Conservation (phyloP, 495 filamentous ascomycete genomes). For the Articulospora tetracladia region DNA sequence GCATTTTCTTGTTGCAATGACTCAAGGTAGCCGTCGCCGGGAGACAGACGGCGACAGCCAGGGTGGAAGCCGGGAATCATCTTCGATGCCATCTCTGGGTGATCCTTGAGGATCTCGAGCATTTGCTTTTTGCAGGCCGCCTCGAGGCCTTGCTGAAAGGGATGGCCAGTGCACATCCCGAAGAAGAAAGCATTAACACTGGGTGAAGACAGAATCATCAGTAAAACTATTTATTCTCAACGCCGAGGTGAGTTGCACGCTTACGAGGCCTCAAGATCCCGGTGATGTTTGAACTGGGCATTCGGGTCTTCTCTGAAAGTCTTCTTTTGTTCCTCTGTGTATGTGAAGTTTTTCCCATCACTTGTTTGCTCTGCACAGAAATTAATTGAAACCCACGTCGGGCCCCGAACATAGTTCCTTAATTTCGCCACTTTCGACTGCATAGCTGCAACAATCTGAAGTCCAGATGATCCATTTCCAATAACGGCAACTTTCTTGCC, state of each 20-base stretch:
- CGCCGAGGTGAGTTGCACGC: neutral
- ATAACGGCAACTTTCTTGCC: conserved; percentile 42
- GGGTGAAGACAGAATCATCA: no score
- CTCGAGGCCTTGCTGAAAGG: neutral
- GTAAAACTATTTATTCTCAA: conserved; percentile 10
- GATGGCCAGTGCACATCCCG: neutral
- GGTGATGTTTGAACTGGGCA: conserved; percentile 32
- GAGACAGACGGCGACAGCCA: conserved; percentile 64
- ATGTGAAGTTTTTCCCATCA: neutral
- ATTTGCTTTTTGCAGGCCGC: neutral
- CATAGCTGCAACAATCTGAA: conserved; percentile 42
- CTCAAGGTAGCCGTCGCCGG: conserved; percentile 68
- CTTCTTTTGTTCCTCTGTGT: conserved; percentile 36
- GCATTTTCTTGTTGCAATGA: conserved; percentile 60
- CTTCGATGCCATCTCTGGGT: neutral
- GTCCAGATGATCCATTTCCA: conserved; percentile 52
- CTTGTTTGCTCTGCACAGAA: conserved; percentile 28
- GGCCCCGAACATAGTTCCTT: conserved; percentile 60
- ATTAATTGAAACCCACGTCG: conserved; percentile 60
- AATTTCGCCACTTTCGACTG: conserved; percentile 46
- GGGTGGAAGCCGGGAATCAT: conserved; percentile 53
- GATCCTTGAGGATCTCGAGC: neutral
- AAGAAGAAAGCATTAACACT: neutral
- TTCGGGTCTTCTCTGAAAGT: conserved; percentile 39
- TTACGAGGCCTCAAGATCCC: conserved; percentile 43